A percentile compares a stretch with the other conserved stretches of the same genome.
Conservation (phyloP, 306 rosid genomes). For the Boehmeria nivea region DNA sequence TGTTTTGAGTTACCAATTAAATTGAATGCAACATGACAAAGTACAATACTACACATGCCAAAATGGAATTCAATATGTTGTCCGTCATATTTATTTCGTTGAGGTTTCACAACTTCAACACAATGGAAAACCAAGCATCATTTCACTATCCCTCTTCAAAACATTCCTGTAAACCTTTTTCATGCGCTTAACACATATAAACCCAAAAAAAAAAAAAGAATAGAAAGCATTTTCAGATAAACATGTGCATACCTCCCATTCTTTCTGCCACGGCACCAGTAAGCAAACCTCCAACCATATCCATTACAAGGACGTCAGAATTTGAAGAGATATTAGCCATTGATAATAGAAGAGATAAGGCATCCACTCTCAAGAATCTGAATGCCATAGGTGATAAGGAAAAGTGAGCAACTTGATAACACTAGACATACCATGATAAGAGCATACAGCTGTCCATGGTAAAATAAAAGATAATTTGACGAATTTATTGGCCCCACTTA, state of each 20-base stretch:
- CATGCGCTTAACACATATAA: no score
- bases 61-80: no score
- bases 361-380: slow-evolving; percentile 84
- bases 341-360: slow-evolving; percentile 81
- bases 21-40: no score
- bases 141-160: neutral
- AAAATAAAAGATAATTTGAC: slow-evolving; percentile 4
- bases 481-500: no score
- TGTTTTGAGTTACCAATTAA: no score
- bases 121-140: neutral
- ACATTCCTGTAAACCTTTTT: neutral
- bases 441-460: neutral
- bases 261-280: slow-evolving; percentile 98
- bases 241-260: slow-evolving; percentile 64
- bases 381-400: slow-evolving; percentile 15
- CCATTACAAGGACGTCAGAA: slow-evolving; percentile 81
- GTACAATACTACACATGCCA: no score
- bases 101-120: no score
- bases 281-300: slow-evolving; percentile 84
- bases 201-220: neutral
- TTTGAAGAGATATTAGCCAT: slow-evolving; percentile 78
- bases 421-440: neutral
- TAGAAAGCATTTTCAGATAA: slow-evolving; percentile 12
- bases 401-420: slow-evolving; percentile 2
- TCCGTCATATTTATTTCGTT: no score